Evolutionary conservation across 148 eudicot species (phyloP).

Genomic region (Vaccinium vitisidaea): DNA sequence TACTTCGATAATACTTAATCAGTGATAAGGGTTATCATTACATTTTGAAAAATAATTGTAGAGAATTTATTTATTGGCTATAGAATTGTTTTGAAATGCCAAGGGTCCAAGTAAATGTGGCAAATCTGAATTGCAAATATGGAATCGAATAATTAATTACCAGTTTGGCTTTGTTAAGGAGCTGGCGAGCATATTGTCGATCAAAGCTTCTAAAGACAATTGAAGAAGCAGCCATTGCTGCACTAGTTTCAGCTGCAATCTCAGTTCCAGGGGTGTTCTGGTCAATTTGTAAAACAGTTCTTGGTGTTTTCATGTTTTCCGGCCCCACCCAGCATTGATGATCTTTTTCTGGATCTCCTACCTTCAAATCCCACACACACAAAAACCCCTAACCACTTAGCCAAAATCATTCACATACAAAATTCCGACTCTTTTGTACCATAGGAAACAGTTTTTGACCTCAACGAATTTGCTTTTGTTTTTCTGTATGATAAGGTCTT

Average conservation of each 20-base stretch:
- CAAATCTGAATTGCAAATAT: not conserved
- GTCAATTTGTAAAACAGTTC: conserved; percentile 57
- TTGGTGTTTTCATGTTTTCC: conserved; percentile 69
- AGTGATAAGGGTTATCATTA: not conserved
- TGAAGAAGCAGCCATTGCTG: conserved; percentile 81
- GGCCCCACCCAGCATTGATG: conserved; percentile 84
- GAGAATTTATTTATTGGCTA: not conserved
- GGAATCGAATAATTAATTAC: conserved; percentile 24
- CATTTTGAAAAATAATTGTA: not conserved
- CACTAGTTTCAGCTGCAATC: conserved; percentile 91
- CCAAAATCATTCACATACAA: not conserved
- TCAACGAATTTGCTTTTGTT: not conserved
- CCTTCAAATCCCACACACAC: conserved; percentile 26
- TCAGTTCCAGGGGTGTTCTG: conserved; percentile 67
- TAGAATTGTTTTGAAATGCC: not conserved
- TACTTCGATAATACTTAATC: not conserved
- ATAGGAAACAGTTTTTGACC: too few species aligned
- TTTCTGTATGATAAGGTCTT: not conserved
- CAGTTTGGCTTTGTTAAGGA: conserved; percentile 59
- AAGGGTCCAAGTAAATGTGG: not conserved
- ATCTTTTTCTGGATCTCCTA: conserved; percentile 63
- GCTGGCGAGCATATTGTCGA: conserved; percentile 39
- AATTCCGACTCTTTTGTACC: too few species aligned
- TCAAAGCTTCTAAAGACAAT: conserved; percentile 55
- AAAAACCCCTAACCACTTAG: not conserved